Evolutionary conservation across 2,329 filamentous ascomycete genomes (phyloP).

Genomic region (Pyrenophora tritici-repentis): DNA sequence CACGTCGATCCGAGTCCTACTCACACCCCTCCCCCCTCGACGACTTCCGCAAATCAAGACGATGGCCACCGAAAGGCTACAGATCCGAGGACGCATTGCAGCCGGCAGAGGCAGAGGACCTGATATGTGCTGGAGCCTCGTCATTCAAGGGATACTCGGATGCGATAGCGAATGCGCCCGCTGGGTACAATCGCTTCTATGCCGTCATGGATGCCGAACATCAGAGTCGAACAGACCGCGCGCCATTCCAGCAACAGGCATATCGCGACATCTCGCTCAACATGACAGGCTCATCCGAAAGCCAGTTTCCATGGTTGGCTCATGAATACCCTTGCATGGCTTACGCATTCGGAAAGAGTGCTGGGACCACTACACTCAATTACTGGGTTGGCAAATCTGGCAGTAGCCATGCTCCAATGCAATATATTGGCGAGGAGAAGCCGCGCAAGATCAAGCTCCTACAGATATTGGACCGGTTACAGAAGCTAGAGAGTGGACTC

Average conservation of each 20-base stretch:
- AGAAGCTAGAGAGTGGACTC: constrained; percentile 49
- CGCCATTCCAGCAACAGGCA: constrained; percentile 40
- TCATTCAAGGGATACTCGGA: constrained; percentile 50
- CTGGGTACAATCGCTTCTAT: constrained; percentile 47
- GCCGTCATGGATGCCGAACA: constrained; percentile 49
- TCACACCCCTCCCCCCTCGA: constrained; percentile 46
- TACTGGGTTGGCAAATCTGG: constrained; percentile 68
- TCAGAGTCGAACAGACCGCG: constrained; percentile 46
- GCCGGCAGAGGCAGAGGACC: constrained; percentile 43
- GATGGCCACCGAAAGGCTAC: constrained; percentile 50
- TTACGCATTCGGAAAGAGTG: constrained; percentile 67
- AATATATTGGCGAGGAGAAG: constrained; percentile 62
- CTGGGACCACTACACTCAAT: constrained; percentile 74
- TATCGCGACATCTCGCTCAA: constrained; percentile 48
- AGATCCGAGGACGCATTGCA: constrained; percentile 38
- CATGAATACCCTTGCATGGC: constrained; percentile 75
- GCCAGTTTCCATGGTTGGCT: constrained; percentile 66
- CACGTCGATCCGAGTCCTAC: constrained; percentile 42
- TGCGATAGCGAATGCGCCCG: constrained; percentile 42
- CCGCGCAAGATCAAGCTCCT: constrained; percentile 66
- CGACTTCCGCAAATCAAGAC: constrained; percentile 42
- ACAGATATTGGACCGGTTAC: constrained; percentile 51
- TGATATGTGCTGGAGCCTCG: constrained; percentile 47
- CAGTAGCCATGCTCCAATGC: constrained; percentile 59
- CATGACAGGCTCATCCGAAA: constrained; percentile 42